phyloP scores from a whole-genome alignment of 768 basidiomycete species.

The Lactarius trivialis region DNA sequence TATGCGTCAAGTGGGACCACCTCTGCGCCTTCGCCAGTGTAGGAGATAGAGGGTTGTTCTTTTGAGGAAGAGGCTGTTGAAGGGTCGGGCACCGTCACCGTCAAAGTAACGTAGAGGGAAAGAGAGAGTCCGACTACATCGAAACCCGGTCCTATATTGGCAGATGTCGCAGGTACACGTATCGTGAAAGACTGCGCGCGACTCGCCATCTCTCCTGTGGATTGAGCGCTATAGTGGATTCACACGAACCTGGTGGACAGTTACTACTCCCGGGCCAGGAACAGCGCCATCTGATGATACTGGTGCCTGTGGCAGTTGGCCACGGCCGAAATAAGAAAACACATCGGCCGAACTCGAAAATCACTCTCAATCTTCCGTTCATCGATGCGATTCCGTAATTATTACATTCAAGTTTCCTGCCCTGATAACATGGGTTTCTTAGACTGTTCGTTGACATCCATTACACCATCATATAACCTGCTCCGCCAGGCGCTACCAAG shows the following conservation, averaged over 20 bases:
- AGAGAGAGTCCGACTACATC: constrained; percentile 99
- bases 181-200: constrained; percentile 48
- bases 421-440: background rate
- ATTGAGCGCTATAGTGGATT: background rate
- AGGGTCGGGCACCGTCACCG: constrained; percentile 42
- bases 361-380: too few relatives aligned
- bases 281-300: background rate
- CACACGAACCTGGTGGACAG: background rate
- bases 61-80: constrained; percentile 17
- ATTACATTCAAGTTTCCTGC: background rate
- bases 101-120: constrained; percentile 74
- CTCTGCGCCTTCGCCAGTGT: constrained; percentile 81
- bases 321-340: too few relatives aligned
- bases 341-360: too few relatives aligned
- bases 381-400: too few relatives aligned
- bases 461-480: constrained; percentile 41
- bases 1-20: constrained; percentile 93
- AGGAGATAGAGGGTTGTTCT: constrained; percentile 56
- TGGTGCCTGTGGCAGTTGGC: too few relatives aligned
- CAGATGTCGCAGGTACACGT: constrained; percentile 92
- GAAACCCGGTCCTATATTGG: constrained; percentile 98
- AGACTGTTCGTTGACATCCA: constrained; percentile 23
- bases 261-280: background rate
- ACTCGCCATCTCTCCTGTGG: constrained; percentile 4
- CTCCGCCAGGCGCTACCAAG: constrained; percentile 55